Evolutionary conservation across 306 rosid species (phyloP).

Genomic region (Mimosa bimucronata): DNA sequence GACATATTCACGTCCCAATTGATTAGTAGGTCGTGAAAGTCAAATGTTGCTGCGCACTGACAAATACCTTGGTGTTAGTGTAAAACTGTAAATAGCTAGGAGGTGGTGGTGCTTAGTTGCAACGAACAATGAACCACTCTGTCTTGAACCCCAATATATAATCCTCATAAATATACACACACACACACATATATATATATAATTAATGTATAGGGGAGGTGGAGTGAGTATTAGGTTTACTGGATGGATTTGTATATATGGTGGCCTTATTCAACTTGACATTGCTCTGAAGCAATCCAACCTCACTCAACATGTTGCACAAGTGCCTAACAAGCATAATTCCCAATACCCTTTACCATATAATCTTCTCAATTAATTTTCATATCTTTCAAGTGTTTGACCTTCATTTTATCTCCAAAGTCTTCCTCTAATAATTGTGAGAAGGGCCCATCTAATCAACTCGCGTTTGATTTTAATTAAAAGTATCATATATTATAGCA

Average conservation of each 20-base stretch:
- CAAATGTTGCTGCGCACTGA: slow-evolving; percentile 1
- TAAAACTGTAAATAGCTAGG: slow-evolving; percentile 11
- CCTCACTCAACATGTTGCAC: background rate
- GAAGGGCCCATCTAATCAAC: background rate
- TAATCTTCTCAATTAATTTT: background rate
- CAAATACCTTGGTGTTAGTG: background rate
- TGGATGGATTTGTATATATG: background rate
- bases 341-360: background rate
- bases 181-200: no score
- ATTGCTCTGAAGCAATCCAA: slow-evolving; percentile 27
- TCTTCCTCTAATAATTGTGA: background rate
- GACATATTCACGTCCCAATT: background rate
- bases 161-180: background rate
- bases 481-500: background rate
- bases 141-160: slow-evolving; percentile 26
- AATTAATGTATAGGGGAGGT: background rate
- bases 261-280: slow-evolving; percentile 4
- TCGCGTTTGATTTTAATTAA: background rate
- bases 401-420: slow-evolving; percentile 5
- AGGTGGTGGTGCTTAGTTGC: slow-evolving; percentile 38
- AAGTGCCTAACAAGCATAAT: slow-evolving; percentile 10
- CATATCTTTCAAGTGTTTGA: slow-evolving; percentile 2
- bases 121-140: slow-evolving; percentile 43
- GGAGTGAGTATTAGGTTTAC: slow-evolving; percentile 48
- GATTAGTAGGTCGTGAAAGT: background rate